phyloP scores from a whole-genome alignment of 805 yeast species.

The Starmera dryadoides region DNA sequence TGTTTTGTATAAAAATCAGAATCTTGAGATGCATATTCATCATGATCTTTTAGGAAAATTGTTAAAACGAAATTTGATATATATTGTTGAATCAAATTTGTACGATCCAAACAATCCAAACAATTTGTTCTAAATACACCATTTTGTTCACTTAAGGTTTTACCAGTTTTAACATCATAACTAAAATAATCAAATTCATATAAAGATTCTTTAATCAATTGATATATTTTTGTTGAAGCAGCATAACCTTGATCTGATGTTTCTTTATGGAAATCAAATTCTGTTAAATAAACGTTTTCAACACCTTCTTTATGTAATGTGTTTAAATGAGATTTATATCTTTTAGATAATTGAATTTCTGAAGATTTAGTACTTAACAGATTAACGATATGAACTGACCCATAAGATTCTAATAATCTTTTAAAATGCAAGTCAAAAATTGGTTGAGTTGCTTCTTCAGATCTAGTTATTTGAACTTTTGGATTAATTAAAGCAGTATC shows the following conservation, averaged over 20 bases:
- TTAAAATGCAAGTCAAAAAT: conserved; percentile 79
- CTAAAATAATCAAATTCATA: conserved; percentile 79
- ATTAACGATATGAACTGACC: conserved; percentile 85
- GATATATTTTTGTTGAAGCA: conserved; percentile 66
- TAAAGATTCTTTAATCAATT: conserved; percentile 56
- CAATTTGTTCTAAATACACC: conserved; percentile 94
- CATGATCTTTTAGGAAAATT: conserved; percentile 37
- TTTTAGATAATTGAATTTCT: conserved; percentile 63
- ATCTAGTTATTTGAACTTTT: conserved; percentile 81
- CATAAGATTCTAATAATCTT: conserved; percentile 63
- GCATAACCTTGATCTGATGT: conserved; percentile 88
- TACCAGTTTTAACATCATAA: conserved; percentile 49
- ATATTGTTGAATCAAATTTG: conserved; percentile 83
- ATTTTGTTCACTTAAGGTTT: conserved; percentile 64
- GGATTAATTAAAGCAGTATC: conserved; percentile 88
- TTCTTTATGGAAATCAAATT: conserved; percentile 91
- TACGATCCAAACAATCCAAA: conserved; percentile 90
- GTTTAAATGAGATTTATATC: conserved; percentile 56
- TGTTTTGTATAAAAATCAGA: conserved; percentile 65
- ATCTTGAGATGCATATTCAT: conserved; percentile 27
- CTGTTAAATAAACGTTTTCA: conserved; percentile 51
- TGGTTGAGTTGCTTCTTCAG: conserved; percentile 88
- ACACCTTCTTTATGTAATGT: conserved; percentile 23
- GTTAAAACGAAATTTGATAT: conserved; percentile 68
- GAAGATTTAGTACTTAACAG: conserved; percentile 72